A percentile compares a stretch with the other conserved stretches of the same genome.
phyloP scores from a whole-genome alignment of 1,139 yeast genomes.

The Yamadazyma epiphylla region DNA sequence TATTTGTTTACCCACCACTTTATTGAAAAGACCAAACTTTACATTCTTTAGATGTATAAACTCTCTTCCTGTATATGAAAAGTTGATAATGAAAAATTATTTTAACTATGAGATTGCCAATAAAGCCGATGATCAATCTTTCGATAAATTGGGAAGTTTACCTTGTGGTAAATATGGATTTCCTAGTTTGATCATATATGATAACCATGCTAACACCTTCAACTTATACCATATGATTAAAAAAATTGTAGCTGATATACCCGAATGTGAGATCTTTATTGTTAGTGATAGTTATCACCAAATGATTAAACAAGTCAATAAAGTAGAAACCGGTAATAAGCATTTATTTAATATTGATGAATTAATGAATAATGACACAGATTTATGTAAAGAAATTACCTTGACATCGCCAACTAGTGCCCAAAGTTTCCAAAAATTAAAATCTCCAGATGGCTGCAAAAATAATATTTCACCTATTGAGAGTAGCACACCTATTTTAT shows the following conservation, averaged over 20 bases:
- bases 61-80: slow-evolving; percentile 50
- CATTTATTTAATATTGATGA: slow-evolving; percentile 11
- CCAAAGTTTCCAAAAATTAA: slow-evolving; percentile 1
- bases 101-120: slow-evolving; percentile 9
- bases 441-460: too few species aligned
- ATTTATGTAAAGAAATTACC: slow-evolving; percentile 9
- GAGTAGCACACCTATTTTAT: slow-evolving; percentile 13
- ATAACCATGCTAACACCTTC: slow-evolving; percentile 28
- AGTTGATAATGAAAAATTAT: slow-evolving; percentile 18
- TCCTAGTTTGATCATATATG: slow-evolving; percentile 26
- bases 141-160: slow-evolving; percentile 10
- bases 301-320: slow-evolving; percentile 1
- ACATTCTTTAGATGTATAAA: slow-evolving; percentile 53
- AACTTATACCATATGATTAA: slow-evolving; percentile 43
- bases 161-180: slow-evolving; percentile 29
- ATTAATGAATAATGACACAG: slow-evolving; percentile 10
- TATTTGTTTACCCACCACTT: slow-evolving; percentile 74
- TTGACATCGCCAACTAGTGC: slow-evolving; percentile 7
- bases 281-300: slow-evolving; percentile 8
- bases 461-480: too few species aligned
- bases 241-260: slow-evolving; percentile 32
- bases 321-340: slow-evolving; percentile 10
- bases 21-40: slow-evolving; percentile 65
- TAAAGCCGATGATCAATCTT: slow-evolving; percentile 1
- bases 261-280: slow-evolving; percentile 10